Evolutionary conservation across 176 grass and related monocot genomes (phyloP), one percentile per base, ranked within the genome.

Genomic region (Dendrocalamus sinicus): DNA sequence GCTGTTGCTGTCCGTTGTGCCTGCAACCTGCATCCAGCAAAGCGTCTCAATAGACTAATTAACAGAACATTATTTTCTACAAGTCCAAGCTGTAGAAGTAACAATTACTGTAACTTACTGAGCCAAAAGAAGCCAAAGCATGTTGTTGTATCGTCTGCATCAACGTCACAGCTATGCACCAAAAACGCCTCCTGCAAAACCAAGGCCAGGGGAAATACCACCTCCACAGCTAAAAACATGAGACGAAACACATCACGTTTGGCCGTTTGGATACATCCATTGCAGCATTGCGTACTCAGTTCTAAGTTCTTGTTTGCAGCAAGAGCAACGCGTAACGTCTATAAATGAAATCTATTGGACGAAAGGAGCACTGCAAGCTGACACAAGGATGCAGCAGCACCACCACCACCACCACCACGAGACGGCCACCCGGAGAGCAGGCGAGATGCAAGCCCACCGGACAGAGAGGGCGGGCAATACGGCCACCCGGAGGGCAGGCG

Each of bases 171-270:
- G 61, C 71, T 28, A 82, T 22, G 62, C 65, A 43, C 66, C 89
- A 89, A 91, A 91, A 80, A 28, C 15, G 0, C 11, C 77, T 60
- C 67, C 92, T 85, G 85, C 48, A 77, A 66, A 75, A 86, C 77
- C 92, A 76, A 94, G 59, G 92, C 85, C 57, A 35, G 15, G 59
- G 72, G 46, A 80, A 84, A 73, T 80, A 90, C 60, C 46, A 70
- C 80, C 53, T 88, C 85, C 92, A 86, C 92, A 40, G 89, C 75
- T 76, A 73, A 47, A 46, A 47, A 46, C 0, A 32, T 41, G 1
- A 7, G 61, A 46, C 84, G 85, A 67, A 64, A 30, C 44, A 13
- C 52, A 65, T 10, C 37, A 14, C 1, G 37, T 73, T 89, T 86
- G 83, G 78, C 60, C 17, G 60, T 50, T 55, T 80, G 7, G 51